Evolutionary conservation across 2,329 filamentous ascomycete genomes (phyloP).

Genomic region (Hortaea werneckii): DNA sequence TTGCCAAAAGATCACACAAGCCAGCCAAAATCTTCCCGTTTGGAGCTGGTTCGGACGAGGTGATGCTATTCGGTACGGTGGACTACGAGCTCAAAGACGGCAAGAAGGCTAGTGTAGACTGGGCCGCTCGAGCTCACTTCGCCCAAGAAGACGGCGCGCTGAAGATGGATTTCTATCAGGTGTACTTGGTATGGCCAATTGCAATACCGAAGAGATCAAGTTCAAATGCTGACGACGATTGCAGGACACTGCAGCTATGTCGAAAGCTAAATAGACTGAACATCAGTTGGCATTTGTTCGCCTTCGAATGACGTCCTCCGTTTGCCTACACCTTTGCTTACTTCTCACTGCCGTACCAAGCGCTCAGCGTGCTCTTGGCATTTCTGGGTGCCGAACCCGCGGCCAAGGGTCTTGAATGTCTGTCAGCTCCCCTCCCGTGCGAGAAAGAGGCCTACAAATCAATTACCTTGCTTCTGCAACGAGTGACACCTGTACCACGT

Average conservation of each 20-base stretch:
- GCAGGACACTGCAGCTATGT: slow-evolving; percentile 19
- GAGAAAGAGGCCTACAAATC: too few relatives aligned
- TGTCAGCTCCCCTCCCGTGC: too few relatives aligned
- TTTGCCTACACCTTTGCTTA: too few relatives aligned
- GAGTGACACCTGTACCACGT: too few relatives aligned
- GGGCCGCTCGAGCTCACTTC: slow-evolving; percentile 46
- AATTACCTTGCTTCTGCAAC: too few relatives aligned
- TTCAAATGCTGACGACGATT: not conserved
- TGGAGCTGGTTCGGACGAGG: slow-evolving; percentile 35
- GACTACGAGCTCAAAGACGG: slow-evolving; percentile 45
- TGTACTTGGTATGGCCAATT: slow-evolving; percentile 39
- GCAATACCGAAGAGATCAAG: not conserved
- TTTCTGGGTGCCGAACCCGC: too few relatives aligned
- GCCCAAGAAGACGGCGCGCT: slow-evolving; percentile 42
- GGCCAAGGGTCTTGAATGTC: too few relatives aligned
- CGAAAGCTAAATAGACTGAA: slow-evolving; percentile 10
- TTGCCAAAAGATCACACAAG: slow-evolving; percentile 37
- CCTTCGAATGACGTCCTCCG: not conserved
- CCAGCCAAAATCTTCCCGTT: slow-evolving; percentile 42
- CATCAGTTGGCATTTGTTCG: not conserved
- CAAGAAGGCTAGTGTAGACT: slow-evolving; percentile 36
- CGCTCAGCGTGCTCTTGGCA: too few relatives aligned
- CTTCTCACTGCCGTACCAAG: too few relatives aligned
- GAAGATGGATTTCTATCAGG: slow-evolving; percentile 45
- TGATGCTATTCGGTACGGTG: slow-evolving; percentile 46